Base-by-base conservation (phyloP, 2,329 filamentous ascomycete species). In the Podosphaera xanthii region DNA sequence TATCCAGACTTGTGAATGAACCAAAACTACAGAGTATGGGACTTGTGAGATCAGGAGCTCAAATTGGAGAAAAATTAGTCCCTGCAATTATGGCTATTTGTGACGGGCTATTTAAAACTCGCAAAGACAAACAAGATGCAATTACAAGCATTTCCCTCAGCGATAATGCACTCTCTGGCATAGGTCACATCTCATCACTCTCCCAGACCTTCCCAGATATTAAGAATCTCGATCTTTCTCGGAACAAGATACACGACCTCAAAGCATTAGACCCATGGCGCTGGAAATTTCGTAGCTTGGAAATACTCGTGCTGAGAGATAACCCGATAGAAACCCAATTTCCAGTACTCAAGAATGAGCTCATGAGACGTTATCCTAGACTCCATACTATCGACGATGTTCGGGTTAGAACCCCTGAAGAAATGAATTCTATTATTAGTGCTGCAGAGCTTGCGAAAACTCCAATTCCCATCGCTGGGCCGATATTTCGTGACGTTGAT, bases 41-140 rank as follows among this genome's bases (percentile, higher is more conserved):
- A 44, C 56, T 85, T 66, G 89, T 94, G 69, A 56, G 22, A 40
- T 78, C 81, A 62, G 80, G 75, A 61, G 79, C 78, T 60, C 81
- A 83, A 2, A 64, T 61, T 31, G 63, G 65, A 9, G 62, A 64
- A n/a, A 98, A 96, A 70, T 86, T 95, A 62, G 96, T 97, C 72
- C 87, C 86, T 58, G 91, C 87, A 1, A 76, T 97, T 62, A 94
- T 97, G 86, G 82, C 81, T 61, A 82, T 96, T 54, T 89, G 87
- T 69, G 83, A 94, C 58, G 74, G 80, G 61, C 78, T 84, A 22
- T 94, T 95, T 73, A 82, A 84, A 64, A 83, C 78, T 1, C 69
- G 78, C 10, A 76, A 83, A 61, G 82, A 84, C 57, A 90, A 90
- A 70, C 79, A 82, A 57, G 83, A 89, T 54, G 84, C 84, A 3